phyloP scores from a whole-genome alignment of 306 rosid genomes.

The Pachyrhizus erosus region DNA sequence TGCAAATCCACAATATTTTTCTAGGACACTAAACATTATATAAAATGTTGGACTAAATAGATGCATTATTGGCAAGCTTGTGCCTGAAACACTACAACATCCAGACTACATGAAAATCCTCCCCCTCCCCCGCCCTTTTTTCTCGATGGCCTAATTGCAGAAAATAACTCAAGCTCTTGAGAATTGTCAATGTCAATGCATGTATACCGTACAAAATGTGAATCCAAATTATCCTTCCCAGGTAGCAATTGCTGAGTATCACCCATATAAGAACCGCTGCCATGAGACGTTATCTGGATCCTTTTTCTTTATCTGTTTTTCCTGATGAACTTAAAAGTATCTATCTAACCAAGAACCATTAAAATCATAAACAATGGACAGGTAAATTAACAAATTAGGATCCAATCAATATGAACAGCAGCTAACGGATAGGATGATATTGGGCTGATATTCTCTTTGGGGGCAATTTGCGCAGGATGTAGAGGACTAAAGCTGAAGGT shows the following conservation, averaged over 20 bases:
- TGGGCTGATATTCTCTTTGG: slow-evolving; percentile 94
- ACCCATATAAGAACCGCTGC: slow-evolving; percentile 37
- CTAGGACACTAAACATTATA: background rate
- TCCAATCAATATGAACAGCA: slow-evolving; percentile 37
- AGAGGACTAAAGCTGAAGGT: slow-evolving; percentile 94
- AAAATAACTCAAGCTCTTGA: slow-evolving; percentile 38
- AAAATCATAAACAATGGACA: slow-evolving; percentile 31
- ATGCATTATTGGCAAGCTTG: slow-evolving; percentile 30
- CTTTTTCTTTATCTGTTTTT: slow-evolving; percentile 39
- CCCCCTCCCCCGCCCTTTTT: background rate
- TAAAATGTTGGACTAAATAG: background rate
- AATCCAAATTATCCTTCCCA: slow-evolving; percentile 44
- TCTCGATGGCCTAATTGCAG: background rate
- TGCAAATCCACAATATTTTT: background rate
- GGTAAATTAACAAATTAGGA: slow-evolving; percentile 45
- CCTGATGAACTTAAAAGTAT: slow-evolving; percentile 45
- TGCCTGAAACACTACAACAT: background rate
- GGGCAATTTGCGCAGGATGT: slow-evolving; percentile 89
- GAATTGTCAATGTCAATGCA: slow-evolving; percentile 38
- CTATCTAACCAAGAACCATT: slow-evolving; percentile 43
- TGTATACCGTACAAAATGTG: slow-evolving; percentile 41
- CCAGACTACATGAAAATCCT: background rate
- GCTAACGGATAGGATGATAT: slow-evolving; percentile 79
- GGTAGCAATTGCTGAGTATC: slow-evolving; percentile 46
- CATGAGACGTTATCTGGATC: slow-evolving; percentile 42